Percentiles rank a stretch among this genome's conserved stretches.
Conservation (phyloP, 2,329 filamentous ascomycete species). For the Sclerotinia trifoliorum region DNA sequence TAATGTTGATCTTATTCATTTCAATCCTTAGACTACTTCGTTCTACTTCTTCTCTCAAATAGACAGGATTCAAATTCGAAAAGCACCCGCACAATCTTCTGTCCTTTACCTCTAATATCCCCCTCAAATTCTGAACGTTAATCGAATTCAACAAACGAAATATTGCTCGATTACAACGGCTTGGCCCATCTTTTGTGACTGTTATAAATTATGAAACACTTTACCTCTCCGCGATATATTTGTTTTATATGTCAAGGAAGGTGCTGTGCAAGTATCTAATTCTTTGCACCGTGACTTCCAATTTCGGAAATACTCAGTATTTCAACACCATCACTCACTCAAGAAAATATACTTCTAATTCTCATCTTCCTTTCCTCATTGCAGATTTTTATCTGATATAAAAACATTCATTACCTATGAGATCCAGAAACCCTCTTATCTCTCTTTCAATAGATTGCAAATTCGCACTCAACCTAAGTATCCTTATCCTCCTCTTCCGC, state of each 20-base stretch:
- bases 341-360: neutral
- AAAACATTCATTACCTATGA: neutral
- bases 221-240: too few species aligned
- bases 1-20: neutral
- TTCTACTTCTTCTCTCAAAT: neutral
- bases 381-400: neutral
- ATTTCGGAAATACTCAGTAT: neutral
- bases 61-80: neutral
- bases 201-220: too few species aligned
- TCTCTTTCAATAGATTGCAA: neutral
- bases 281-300: too few species aligned
- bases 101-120: too few species aligned
- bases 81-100: too few species aligned
- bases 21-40: neutral
- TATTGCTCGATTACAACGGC: too few species aligned
- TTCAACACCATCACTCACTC: neutral
- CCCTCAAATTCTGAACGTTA: too few species aligned
- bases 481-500: neutral
- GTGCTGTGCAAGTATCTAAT: too few species aligned
- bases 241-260: too few species aligned
- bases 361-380: neutral
- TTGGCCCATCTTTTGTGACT: too few species aligned
- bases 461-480: slow-evolving; percentile 4
- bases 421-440: neutral
- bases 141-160: too few species aligned